Evolutionary conservation across 1,284 basidiomycete species (phyloP), one percentile per base, ranked within the genome.

Genomic region (Fomitopsis betulina): DNA sequence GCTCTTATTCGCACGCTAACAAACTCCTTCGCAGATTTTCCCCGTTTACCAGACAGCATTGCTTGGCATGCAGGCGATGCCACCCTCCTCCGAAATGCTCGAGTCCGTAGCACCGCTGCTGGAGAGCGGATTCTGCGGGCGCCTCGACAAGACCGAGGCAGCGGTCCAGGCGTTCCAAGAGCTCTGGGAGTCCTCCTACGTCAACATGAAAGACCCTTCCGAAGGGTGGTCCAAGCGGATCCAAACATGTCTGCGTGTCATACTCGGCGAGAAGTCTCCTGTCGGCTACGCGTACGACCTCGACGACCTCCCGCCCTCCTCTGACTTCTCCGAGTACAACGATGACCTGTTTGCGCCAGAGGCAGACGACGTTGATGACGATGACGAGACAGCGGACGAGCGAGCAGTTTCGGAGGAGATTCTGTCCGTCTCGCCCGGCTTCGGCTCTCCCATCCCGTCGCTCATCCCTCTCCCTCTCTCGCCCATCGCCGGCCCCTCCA

Each of bases 1-100:
- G 37, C 13, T 37, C 35, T 5, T 12, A 37, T 37, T 37, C 8
- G 35, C 13, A 37, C 35, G 8, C 35, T 37, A 12, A 37, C 9
- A 1, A 37, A 37, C 35, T 15, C 3, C 5, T 9, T 6, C 13
- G 4, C 64, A 86, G 84, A 74, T 86, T 57, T 64, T 85, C 7
- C 77, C 81, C 1, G 65, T 89, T 51, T 89, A 88, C 63, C 79
- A 87, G 64, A 81, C 78, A 6, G 69, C 79, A 35, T 65, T 87
- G 49, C 63, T 83, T 38, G 72, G 75, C 56, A 73, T 86, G 33
- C 79, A 77, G 60, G 71, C 73, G 3, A 70, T 85, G 1, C 76
- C 79, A 0, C 63, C 65, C 5, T 72, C 70, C 2, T 35, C 71
- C 6, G 64, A 70, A 5, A 72, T 74, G n/a, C 71, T 87, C 25